These are phyloP conservation scores for Chamaenerion angustifolium DNA, from an alignment of 345 rosid species.

Conservation along the genomic window DNA sequence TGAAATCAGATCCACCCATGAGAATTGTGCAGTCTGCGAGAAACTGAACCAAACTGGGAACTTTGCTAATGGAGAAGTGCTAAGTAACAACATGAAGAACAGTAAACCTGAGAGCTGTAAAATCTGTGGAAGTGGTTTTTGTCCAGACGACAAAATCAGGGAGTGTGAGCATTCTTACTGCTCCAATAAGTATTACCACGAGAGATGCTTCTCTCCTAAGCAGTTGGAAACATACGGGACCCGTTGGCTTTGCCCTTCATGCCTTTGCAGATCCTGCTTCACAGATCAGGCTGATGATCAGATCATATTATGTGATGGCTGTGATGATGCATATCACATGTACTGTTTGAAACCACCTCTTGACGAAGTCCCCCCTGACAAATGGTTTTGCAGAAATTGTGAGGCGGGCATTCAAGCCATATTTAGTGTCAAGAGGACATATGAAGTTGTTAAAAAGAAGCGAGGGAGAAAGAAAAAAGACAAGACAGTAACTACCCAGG, in stretches of 20 bases:
- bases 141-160: constrained; percentile 30
- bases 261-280: constrained; percentile 70
- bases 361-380: constrained; percentile 37
- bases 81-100: too few species aligned
- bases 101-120: constrained; percentile 22
- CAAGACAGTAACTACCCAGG: constrained; percentile 1
- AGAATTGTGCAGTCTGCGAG: constrained; percentile 59
- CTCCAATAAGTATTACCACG: constrained; percentile 52
- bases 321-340: constrained; percentile 84
- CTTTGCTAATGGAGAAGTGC: too few species aligned
- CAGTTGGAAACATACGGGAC: constrained; percentile 47
- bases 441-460: constrained; percentile 19
- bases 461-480: constrained; percentile 14
- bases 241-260: constrained; percentile 88
- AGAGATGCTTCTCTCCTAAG: constrained; percentile 56
- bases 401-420: constrained; percentile 36
- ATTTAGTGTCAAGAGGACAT: constrained; percentile 30
- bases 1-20: constrained; percentile 59
- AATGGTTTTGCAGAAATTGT: constrained; percentile 79
- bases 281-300: constrained; percentile 59
- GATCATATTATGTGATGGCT: constrained; percentile 76
- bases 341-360: constrained; percentile 72
- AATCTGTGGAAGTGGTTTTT: constrained; percentile 36
- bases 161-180: constrained; percentile 56
- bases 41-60: constrained; percentile 14